Evolutionary conservation across 2,329 filamentous ascomycete genomes (phyloP).

Genomic region (Fusarium continuum): DNA sequence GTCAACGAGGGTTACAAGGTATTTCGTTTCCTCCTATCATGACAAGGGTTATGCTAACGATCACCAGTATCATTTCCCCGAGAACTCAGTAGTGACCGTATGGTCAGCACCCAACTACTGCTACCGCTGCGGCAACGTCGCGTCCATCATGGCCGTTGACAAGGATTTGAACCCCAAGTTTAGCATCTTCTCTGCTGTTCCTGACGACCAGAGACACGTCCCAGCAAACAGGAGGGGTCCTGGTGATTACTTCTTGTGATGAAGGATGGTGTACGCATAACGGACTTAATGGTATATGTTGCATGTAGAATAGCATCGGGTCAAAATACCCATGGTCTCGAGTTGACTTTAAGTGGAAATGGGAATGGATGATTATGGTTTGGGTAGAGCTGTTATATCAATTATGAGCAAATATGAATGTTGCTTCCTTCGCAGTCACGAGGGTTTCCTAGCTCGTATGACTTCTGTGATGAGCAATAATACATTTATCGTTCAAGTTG

Average conservation of each 20-base stretch:
- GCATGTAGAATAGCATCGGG: conserved; percentile 55
- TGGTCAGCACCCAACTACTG: conserved; percentile 98
- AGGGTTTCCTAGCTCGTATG: not conserved
- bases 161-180: conserved; percentile 89
- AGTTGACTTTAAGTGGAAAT: conserved; percentile 45
- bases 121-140: conserved; percentile 95
- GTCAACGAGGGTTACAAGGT: conserved; percentile 99
- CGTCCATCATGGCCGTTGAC: conserved; percentile 93
- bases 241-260: conserved; percentile 75
- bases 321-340: conserved; percentile 54
- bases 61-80: conserved; percentile 84
- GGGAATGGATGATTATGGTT: conserved; percentile 32
- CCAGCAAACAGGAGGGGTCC: conserved; percentile 75
- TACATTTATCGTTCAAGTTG: not conserved
- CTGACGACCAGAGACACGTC: conserved; percentile 82
- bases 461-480: not conserved
- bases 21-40: conserved; percentile 24
- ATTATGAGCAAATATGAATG: conserved; percentile 19
- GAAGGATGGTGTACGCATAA: conserved; percentile 41
- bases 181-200: conserved; percentile 90
- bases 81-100: conserved; percentile 95
- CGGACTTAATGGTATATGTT: conserved; percentile 42
- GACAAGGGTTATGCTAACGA: conserved; percentile 42
- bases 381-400: conserved; percentile 42
- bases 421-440: not conserved